Base-by-base conservation (phyloP, 345 rosid species). In the Salix brachista region DNA sequence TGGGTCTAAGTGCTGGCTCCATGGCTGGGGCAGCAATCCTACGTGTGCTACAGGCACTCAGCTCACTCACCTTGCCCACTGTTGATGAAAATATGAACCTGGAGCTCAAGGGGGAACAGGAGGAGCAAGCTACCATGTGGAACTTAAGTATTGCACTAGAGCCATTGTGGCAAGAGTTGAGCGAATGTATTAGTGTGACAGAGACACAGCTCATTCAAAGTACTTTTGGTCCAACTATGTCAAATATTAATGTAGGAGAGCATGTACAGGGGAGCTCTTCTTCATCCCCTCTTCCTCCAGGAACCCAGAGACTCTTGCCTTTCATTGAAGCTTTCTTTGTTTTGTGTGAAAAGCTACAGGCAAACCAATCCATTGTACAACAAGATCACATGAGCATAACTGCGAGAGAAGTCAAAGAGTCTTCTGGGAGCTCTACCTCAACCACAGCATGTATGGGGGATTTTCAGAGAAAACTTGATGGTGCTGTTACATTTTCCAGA, bases 321-420 rank as follows among this genome's bases (percentile, higher is more conserved):
- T 92, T 91, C 73, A 91, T 95, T 54, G 99, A 95, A 79, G 99
- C 99, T 62, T 95, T 95, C 87, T 93, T 95, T 87, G 94, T 95
- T 64, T 85, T 93, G 82, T 93, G 97, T 80, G 97, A 93, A 81
- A 95, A 91, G 86, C 88, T 91, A 69, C 97, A 91, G 81, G 91
- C 89, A 60, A 85, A 83, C 65, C 81, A 80, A 67, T 80, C 83
- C 70, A 37, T 82, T 64, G 46, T 81, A 76, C 99, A 89, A 81
- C 98, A 86, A 86, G 97, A 93, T 83, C 86, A 85, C 67, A 87
- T 80, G 17, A 85, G 81, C 85, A 84, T 88, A 71, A 91, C 96
- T 79, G 92, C 96, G 8, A 89, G 77, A 19, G 99, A 92, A 88
- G 96, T 94, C 71, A 92, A 92, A 80, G 92, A 92, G 82, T 90